A percentile compares a stretch with the other conserved stretches of the same genome.
Evolutionary conservation across 768 basidiomycete species (phyloP).

Genomic region (Tricholoma flavovirens): DNA sequence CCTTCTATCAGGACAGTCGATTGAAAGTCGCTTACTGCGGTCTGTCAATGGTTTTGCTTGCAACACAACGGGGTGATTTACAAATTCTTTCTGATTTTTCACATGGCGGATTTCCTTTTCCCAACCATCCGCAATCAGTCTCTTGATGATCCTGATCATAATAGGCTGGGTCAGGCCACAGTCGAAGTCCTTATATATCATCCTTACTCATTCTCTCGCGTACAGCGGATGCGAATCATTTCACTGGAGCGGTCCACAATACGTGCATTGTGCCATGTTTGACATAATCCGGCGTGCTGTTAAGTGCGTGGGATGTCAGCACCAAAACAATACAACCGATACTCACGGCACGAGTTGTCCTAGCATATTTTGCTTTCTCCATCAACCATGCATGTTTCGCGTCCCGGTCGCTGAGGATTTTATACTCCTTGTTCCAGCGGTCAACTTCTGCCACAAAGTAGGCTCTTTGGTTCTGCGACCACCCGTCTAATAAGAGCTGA

Average conservation of each 20-base stretch:
- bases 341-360: neutral
- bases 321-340: neutral
- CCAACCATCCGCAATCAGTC: neutral
- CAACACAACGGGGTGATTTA: neutral
- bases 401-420: neutral
- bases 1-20: neutral
- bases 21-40: neutral
- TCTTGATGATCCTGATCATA: neutral
- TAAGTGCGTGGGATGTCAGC: neutral
- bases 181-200: neutral
- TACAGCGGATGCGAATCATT: neutral
- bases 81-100: neutral
- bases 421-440: neutral
- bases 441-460: neutral
- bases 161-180: neutral
- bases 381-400: neutral
- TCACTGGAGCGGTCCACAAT: neutral
- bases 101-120: neutral
- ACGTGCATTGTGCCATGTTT: neutral
- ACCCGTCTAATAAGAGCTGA: neutral
- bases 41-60: neutral
- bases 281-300: neutral
- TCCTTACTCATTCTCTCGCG: neutral
- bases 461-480: no score
- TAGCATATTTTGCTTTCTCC: neutral